Base-by-base conservation (phyloP, 2,329 filamentous ascomycete genomes). In the Annulohypoxylon truncatum region DNA sequence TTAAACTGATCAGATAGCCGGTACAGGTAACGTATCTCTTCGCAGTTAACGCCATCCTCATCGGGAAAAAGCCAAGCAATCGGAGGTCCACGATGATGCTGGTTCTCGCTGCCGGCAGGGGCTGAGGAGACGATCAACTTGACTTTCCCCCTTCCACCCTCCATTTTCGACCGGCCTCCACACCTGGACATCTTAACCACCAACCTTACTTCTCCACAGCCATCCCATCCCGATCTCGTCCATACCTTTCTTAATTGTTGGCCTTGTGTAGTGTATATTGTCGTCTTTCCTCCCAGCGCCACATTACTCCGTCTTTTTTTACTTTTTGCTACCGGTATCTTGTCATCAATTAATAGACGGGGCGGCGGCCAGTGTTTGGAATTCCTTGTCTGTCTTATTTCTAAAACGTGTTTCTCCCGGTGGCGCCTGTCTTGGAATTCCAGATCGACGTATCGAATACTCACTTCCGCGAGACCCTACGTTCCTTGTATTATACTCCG, bases 351-450 rank as follows among this genome's bases (percentile, higher is more conserved):
- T 48, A 66, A 68, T 69, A 67, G 58, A 71, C 61, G 55, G 66
- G 54, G 64, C 54, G 66, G 58, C 61, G 42, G 29, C 52, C 66
- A 66, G 48, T 63, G 48, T 63, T 73, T 72, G 71, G 69, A 64
- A 72, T 66, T 69, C 61, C 65, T 56, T 71, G 68, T 70, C 68
- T 73, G 70, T 75, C 72, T 76, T 68, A 71, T 67, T 71, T 61
- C 48, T 64, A 64, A 58, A 61, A 58, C 57, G 62, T 69, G 71
- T 71, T 71, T 73, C 68, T 72, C 64, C 42, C 63, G 42, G 57
- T 65, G 68, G 66, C 70, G 67, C 67, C 68, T 76, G 73, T 74
- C 72, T 77, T 74, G 73, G 70, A 76, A 72, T 73, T 53, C 65
- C 65, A 66, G 67, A 59, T 68, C 71, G 59, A 68, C 58, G 68